A percentile compares a stretch with the other conserved stretches of the same genome.
These are phyloP conservation scores for Teunomyces barrocoloradensis DNA, from an alignment of 805 yeast genomes.

Conservation along the genomic window DNA sequence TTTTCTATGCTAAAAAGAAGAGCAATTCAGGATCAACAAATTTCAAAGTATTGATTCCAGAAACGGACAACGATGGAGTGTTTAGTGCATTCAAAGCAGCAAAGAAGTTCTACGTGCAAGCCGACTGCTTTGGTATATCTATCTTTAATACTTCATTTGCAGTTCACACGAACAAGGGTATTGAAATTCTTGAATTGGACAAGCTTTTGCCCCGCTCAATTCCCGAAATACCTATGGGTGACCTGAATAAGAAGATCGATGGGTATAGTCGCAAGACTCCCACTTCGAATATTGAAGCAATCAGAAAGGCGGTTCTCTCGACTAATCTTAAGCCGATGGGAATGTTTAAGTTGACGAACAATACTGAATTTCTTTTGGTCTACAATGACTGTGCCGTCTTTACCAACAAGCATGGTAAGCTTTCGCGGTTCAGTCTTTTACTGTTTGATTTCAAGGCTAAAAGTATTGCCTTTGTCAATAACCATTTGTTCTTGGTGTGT, in stretches of 20 bases:
- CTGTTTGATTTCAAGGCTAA: slow-evolving; percentile 42
- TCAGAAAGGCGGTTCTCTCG: slow-evolving; percentile 38
- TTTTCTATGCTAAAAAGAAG: slow-evolving; percentile 56
- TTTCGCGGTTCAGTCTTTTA: slow-evolving; percentile 44
- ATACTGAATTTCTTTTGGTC: slow-evolving; percentile 53
- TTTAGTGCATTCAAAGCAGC: slow-evolving; percentile 37
- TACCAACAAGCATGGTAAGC: slow-evolving; percentile 56
- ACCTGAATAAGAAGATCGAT: slow-evolving; percentile 24
- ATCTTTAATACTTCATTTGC: slow-evolving; percentile 66
- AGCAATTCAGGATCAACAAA: slow-evolving; percentile 40
- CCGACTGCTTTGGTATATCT: slow-evolving; percentile 60
- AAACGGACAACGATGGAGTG: slow-evolving; percentile 52
- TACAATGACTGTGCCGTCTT: slow-evolving; percentile 71
- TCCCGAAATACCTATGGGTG: slow-evolving; percentile 45
- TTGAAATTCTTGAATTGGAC: slow-evolving; percentile 61
- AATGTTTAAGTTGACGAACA: slow-evolving; percentile 58
- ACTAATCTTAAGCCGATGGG: slow-evolving; percentile 53
- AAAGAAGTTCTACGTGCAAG: slow-evolving; percentile 48
- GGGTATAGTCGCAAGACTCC: slow-evolving; percentile 25
- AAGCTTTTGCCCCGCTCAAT: slow-evolving; percentile 54
- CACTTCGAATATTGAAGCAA: slow-evolving; percentile 30
- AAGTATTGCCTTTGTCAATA: slow-evolving; percentile 31
- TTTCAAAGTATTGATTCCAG: slow-evolving; percentile 59
- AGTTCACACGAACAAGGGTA: slow-evolving; percentile 64
- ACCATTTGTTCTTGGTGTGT: slow-evolving; percentile 46